Evolutionary conservation across 176 grass and related monocot species (phyloP).

Genomic region (Aegilops bicornis): DNA sequence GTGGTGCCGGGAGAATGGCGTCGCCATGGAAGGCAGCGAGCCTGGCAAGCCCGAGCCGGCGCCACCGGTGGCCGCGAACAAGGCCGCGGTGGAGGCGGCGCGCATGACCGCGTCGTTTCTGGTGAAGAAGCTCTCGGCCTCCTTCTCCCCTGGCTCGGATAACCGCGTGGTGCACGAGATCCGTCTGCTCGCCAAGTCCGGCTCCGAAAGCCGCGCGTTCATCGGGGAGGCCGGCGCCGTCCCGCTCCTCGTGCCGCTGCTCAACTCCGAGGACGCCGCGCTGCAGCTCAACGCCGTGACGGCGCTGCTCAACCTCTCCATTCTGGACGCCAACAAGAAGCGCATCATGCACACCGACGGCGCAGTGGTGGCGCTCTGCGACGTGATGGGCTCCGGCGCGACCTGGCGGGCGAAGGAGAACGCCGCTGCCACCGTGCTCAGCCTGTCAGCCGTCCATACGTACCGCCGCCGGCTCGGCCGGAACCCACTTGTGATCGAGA

Average conservation of each 20-base stretch:
- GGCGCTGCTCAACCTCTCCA: slow-evolving; percentile 90
- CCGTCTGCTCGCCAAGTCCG: slow-evolving; percentile 72
- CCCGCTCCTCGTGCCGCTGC: slow-evolving; percentile 66
- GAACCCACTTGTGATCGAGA: slow-evolving; percentile 45
- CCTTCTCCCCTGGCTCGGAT: slow-evolving; percentile 44
- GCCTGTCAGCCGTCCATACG: slow-evolving; percentile 59
- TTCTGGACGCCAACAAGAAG: slow-evolving; percentile 85
- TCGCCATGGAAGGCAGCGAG: slow-evolving; percentile 55
- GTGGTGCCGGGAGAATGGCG: slow-evolving; percentile 87
- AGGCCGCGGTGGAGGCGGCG: slow-evolving; percentile 86
- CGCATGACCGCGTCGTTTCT: slow-evolving; percentile 92
- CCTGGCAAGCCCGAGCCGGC: slow-evolving; percentile 35
- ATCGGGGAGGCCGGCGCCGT: slow-evolving; percentile 79
- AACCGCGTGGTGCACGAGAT: slow-evolving; percentile 88
- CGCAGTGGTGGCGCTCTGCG: slow-evolving; percentile 51
- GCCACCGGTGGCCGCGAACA: slow-evolving; percentile 52
- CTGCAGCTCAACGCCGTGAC: slow-evolving; percentile 85
- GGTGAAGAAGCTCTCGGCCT: slow-evolving; percentile 67
- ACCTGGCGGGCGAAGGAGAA: slow-evolving; percentile 91
- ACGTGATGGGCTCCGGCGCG: slow-evolving; percentile 55
- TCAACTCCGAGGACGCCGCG: slow-evolving; percentile 53
- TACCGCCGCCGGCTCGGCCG: slow-evolving; percentile 82
- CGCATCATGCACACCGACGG: slow-evolving; percentile 89
- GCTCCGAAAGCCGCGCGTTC: slow-evolving; percentile 68
- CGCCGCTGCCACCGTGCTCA: slow-evolving; percentile 71